Conservation (phyloP, 1,284 basidiomycete genomes). For the Ganoderma multipileum region DNA sequence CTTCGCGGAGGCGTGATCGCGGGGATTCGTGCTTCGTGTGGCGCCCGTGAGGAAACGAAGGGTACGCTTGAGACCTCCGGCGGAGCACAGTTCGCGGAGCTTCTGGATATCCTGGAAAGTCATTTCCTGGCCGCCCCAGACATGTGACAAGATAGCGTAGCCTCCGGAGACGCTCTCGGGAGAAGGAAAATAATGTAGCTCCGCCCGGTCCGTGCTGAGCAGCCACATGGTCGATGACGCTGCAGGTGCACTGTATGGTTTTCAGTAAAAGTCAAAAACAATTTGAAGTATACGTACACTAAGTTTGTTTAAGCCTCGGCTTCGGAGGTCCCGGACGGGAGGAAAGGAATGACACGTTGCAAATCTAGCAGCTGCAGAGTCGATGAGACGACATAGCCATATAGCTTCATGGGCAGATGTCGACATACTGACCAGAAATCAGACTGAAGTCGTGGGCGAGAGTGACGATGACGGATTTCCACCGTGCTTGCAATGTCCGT, state of each 20-base stretch:
- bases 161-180: not conserved
- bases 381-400: too few species aligned
- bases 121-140: not conserved
- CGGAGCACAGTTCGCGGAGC: not conserved
- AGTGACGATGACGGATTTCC: too few species aligned
- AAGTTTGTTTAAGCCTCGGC: not conserved
- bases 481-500: too few species aligned
- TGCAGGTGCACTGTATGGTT: too few species aligned
- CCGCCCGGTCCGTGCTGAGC: not conserved
- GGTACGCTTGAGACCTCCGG: not conserved
- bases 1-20: conserved; percentile 1
- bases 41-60: not conserved
- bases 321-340: too few species aligned
- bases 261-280: too few species aligned
- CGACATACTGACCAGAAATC: too few species aligned
- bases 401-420: too few species aligned
- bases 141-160: conserved; percentile 7
- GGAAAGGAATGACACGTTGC: too few species aligned
- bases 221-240: not conserved
- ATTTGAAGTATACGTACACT: not conserved
- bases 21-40: not conserved
- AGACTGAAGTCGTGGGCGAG: too few species aligned
- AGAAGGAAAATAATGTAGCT: not conserved
- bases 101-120: not conserved
- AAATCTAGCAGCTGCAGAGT: too few species aligned